Evolutionary conservation across 1,139 yeast genomes (phyloP).

Genomic region (Yamadazyma taylorii): DNA sequence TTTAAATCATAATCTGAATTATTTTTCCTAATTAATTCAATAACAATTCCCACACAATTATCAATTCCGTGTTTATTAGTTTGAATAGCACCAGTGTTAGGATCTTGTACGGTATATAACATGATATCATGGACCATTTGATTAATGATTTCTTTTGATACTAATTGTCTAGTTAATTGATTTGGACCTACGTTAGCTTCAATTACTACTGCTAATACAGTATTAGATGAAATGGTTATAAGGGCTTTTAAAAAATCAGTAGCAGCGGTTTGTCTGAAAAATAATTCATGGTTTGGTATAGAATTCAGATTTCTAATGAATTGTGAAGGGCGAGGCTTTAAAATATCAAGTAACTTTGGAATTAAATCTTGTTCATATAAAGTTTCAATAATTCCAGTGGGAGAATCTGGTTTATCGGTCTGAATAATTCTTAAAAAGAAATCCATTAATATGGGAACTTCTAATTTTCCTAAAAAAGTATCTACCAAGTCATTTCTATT

Average conservation of each 20-base stretch:
- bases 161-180: slow-evolving; percentile 46
- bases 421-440: slow-evolving; percentile 60
- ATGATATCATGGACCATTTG: slow-evolving; percentile 45
- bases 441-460: slow-evolving; percentile 57
- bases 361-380: slow-evolving; percentile 52
- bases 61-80: slow-evolving; percentile 49
- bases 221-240: slow-evolving; percentile 84
- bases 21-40: slow-evolving; percentile 47
- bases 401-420: slow-evolving; percentile 63
- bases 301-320: slow-evolving; percentile 20
- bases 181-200: slow-evolving; percentile 52
- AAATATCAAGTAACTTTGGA: slow-evolving; percentile 50
- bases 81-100: slow-evolving; percentile 16
- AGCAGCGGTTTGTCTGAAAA: slow-evolving; percentile 86
- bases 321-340: slow-evolving; percentile 46
- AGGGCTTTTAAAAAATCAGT: slow-evolving; percentile 94
- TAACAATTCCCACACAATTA: slow-evolving; percentile 48
- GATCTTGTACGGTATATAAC: slow-evolving; percentile 24
- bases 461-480: slow-evolving; percentile 52
- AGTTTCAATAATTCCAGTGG: slow-evolving; percentile 60
- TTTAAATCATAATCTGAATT: slow-evolving; percentile 50
- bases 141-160: slow-evolving; percentile 35
- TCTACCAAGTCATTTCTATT: slow-evolving; percentile 54
- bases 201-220: slow-evolving; percentile 46
- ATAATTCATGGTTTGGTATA: slow-evolving; percentile 34